Evolutionary conservation across 371 early-diverging fungal genomes (phyloP).

Genomic region (Mucor plumbeus): DNA sequence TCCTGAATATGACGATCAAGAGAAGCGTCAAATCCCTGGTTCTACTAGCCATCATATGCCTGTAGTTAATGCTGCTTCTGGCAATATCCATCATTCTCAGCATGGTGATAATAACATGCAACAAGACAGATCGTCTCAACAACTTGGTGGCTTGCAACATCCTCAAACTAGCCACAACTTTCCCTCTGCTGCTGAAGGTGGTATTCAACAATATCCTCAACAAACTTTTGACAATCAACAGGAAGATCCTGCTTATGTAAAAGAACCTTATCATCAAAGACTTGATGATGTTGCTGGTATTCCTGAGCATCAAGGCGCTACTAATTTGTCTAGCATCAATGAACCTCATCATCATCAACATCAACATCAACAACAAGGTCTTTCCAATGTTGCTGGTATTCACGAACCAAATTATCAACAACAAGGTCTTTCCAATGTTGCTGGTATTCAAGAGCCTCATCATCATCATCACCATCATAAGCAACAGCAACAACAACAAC

Average conservation of each 20-base stretch:
- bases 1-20: background rate
- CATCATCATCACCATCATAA: background rate
- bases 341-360: background rate
- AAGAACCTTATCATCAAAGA: slow-evolving; percentile 1
- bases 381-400: background rate
- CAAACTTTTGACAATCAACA: background rate
- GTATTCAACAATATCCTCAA: slow-evolving; percentile 5
- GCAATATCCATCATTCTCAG: background rate
- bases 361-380: background rate
- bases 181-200: slow-evolving; percentile 1
- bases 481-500: background rate
- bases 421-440: background rate
- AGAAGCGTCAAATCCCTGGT: slow-evolving; percentile 3
- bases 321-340: background rate
- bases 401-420: background rate
- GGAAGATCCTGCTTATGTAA: background rate
- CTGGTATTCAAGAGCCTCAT: background rate
- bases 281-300: background rate
- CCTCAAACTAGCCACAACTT: background rate
- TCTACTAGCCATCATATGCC: background rate
- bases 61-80: background rate
- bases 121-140: background rate
- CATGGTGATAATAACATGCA: background rate
- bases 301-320: background rate
- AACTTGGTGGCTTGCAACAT: background rate